These are phyloP conservation scores for Penicillium crustosum DNA, from an alignment of 2,329 filamentous ascomycete genomes.

Conservation along the genomic window DNA sequence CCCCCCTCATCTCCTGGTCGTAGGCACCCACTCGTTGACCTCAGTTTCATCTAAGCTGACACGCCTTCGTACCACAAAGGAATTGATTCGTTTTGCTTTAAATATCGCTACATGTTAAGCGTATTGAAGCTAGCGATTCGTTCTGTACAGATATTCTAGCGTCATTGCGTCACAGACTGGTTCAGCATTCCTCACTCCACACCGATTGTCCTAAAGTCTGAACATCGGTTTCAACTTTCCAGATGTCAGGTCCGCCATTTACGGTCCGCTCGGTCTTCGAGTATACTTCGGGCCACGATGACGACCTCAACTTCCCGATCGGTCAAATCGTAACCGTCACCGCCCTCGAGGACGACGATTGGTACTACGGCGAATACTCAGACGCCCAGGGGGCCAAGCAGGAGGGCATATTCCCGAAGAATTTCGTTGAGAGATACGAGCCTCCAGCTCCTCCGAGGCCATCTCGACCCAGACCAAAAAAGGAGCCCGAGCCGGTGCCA, in stretches of 20 bases:
- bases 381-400: constrained; percentile 72
- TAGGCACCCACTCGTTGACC: constrained; percentile 29
- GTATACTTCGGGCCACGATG: constrained; percentile 88
- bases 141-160: constrained; percentile 22
- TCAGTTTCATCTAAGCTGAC: constrained; percentile 33
- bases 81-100: constrained; percentile 16
- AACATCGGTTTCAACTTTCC: constrained; percentile 38
- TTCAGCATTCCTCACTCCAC: constrained; percentile 21
- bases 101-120: constrained; percentile 23
- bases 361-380: constrained; percentile 86
- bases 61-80: constrained; percentile 24
- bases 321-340: constrained; percentile 94
- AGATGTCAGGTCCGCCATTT: constrained; percentile 72
- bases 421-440: constrained; percentile 96
- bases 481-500: constrained; percentile 51
- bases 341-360: constrained; percentile 88
- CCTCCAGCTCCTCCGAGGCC: constrained; percentile 87
- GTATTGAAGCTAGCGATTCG: constrained; percentile 23
- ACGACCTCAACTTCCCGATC: constrained; percentile 82
- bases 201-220: constrained; percentile 26
- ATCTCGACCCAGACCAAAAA: constrained; percentile 69
- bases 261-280: constrained; percentile 96
- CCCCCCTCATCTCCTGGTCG: constrained; percentile 23
- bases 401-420: constrained; percentile 89
- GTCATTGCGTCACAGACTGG: constrained; percentile 15